These are phyloP conservation scores for Primulina eburnea DNA, from an alignment of 257 asterid genomes.

Conservation along the genomic window DNA sequence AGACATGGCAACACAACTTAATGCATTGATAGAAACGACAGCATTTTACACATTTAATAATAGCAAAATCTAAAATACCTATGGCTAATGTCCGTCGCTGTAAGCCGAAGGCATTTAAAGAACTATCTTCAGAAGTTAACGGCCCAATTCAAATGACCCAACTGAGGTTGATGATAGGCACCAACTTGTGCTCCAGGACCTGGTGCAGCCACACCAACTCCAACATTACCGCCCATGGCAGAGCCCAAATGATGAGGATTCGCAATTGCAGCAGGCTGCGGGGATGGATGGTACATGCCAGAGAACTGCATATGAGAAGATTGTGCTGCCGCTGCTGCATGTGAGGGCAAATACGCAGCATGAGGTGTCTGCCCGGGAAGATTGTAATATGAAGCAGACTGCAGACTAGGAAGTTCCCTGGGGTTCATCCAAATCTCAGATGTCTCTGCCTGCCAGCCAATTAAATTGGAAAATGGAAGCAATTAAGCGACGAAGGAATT, in stretches of 20 bases:
- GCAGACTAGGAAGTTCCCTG: constrained; percentile 65
- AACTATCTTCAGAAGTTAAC: constrained; percentile 64
- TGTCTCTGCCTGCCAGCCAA: constrained; percentile 72
- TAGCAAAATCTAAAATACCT: constrained; percentile 44
- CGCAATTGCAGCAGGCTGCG: constrained; percentile 64
- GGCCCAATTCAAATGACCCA: constrained; percentile 87
- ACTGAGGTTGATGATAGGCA: constrained; percentile 85
- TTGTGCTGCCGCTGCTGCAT: constrained; percentile 71
- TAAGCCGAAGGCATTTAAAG: constrained; percentile 31
- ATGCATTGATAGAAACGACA: constrained; percentile 42
- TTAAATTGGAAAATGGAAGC: neutral
- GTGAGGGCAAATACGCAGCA: constrained; percentile 78
- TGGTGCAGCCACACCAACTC: constrained; percentile 74
- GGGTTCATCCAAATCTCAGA: constrained; percentile 93
- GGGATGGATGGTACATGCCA: constrained; percentile 71
- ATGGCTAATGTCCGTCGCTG: constrained; percentile 37
- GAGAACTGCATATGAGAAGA: constrained; percentile 93
- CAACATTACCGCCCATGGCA: constrained; percentile 69
- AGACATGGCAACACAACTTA: constrained; percentile 31
- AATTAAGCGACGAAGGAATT: neutral
- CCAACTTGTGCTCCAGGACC: constrained; percentile 81
- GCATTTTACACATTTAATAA: constrained; percentile 43
- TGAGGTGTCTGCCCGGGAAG: constrained; percentile 86
- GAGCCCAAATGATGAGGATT: constrained; percentile 82
- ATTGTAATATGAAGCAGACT: constrained; percentile 76